These are phyloP conservation scores for Aspergillus texensis DNA, from an alignment of 2,329 filamentous ascomycete species.

Conservation along the genomic window DNA sequence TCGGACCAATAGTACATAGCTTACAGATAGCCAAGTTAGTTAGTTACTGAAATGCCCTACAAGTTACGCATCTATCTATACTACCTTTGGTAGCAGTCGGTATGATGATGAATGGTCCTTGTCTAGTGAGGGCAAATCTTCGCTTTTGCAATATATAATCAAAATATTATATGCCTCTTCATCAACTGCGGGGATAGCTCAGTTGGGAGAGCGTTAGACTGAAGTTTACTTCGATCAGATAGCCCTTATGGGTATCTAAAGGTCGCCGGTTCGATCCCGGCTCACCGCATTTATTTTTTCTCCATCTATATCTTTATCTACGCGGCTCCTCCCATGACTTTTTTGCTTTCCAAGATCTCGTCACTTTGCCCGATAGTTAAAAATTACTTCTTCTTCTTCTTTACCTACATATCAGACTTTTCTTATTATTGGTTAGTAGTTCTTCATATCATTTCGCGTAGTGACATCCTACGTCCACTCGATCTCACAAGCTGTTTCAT, in stretches of 20 bases:
- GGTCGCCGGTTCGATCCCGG: slow-evolving; percentile 2
- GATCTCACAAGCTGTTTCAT: too few species aligned
- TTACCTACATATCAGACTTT: too few species aligned
- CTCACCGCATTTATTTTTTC: background rate
- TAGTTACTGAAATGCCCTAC: background rate
- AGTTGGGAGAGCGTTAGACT: slow-evolving; percentile 3
- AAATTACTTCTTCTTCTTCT: too few species aligned
- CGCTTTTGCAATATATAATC: background rate
- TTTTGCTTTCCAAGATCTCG: too few species aligned
- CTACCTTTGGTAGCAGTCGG: background rate
- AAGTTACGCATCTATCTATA: background rate
- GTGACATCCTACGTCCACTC: too few species aligned
- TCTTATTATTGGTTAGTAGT: too few species aligned
- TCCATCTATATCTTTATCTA: too few species aligned
- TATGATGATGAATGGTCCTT: background rate
- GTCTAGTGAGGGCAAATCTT: background rate
- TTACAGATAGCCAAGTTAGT: background rate
- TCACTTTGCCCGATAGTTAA: too few species aligned
- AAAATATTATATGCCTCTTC: fast-evolving
- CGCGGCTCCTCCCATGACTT: too few species aligned
- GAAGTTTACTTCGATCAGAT: slow-evolving; percentile 1
- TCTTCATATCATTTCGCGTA: too few species aligned
- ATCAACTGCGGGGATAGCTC: background rate
- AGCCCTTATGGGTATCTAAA: background rate
- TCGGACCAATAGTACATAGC: background rate